Conservation (phyloP, 2,329 filamentous ascomycete species). For the Albophoma yamanashiensis region DNA sequence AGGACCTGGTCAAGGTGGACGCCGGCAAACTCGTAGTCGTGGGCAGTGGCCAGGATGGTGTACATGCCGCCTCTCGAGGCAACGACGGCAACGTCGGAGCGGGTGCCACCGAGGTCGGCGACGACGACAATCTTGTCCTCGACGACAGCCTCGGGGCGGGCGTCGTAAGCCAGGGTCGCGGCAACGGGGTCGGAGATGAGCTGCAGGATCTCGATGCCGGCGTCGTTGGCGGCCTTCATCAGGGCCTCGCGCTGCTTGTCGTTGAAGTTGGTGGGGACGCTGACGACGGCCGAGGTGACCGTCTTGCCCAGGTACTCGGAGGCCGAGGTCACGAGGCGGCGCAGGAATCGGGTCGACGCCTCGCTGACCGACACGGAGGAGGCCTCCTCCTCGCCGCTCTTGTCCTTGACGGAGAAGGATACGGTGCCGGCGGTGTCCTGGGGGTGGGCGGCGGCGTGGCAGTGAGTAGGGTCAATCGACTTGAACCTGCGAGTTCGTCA, state of each 20-base stretch:
- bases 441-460: constrained; percentile 87
- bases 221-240: constrained; percentile 64
- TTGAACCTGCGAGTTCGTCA: constrained; percentile 52
- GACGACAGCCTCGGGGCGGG: constrained; percentile 58
- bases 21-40: constrained; percentile 92
- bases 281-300: constrained; percentile 90
- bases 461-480: constrained; percentile 90
- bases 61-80: constrained; percentile 93
- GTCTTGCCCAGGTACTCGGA: constrained; percentile 87
- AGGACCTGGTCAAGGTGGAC: constrained; percentile 79
- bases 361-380: constrained; percentile 71
- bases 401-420: constrained; percentile 76
- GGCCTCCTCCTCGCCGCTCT: constrained; percentile 45
- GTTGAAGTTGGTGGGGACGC: constrained; percentile 85
- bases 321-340: constrained; percentile 70
- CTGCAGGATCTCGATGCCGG: constrained; percentile 82
- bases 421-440: constrained; percentile 61
- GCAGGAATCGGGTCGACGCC: constrained; percentile 73
- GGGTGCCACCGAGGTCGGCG: constrained; percentile 83
- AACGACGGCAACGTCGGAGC: constrained; percentile 84
- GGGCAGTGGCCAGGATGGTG: constrained; percentile 82
- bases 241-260: constrained; percentile 80
- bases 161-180: constrained; percentile 83
- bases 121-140: constrained; percentile 87
- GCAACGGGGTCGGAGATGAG: constrained; percentile 87